Evolutionary conservation across 441 rosid genomes (phyloP).

Genomic region (Adansonia madagascariensis): DNA sequence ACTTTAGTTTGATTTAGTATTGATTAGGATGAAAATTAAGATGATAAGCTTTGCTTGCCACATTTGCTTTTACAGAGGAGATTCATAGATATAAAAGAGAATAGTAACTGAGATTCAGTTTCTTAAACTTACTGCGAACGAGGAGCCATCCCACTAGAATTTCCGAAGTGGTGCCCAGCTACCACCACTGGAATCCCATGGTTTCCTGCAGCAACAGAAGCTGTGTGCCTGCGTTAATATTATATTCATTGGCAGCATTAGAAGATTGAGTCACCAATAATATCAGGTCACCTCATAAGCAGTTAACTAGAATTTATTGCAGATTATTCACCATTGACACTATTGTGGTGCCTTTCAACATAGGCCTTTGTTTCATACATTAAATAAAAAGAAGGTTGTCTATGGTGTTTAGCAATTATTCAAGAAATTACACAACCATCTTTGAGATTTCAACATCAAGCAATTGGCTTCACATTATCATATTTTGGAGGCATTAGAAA

Average conservation of each 20-base stretch:
- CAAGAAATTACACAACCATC: not conserved
- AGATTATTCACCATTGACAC: constrained; percentile 7
- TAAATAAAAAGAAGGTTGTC: not conserved
- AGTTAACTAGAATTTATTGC: not conserved
- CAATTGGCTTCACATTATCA: not conserved
- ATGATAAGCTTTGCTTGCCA: not conserved
- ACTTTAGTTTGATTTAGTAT: not conserved
- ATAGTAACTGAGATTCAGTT: not conserved
- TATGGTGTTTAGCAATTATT: not conserved
- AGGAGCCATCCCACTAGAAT: constrained; percentile 96
- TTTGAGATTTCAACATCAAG: constrained; percentile 10
- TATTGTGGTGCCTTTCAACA: constrained; percentile 11
- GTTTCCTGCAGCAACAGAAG: constrained; percentile 93
- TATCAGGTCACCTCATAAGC: not conserved
- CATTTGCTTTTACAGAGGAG: constrained; percentile 16
- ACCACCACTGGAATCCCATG: constrained; percentile 83
- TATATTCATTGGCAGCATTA: constrained; percentile 34
- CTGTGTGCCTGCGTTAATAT: constrained; percentile 75
- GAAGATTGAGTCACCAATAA: constrained; percentile 8
- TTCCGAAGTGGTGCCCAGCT: constrained; percentile 81
- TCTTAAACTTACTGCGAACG: constrained; percentile 71
- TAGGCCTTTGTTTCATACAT: not conserved
- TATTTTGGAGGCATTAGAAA: not conserved
- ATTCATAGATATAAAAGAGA: not conserved
- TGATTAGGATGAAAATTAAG: not conserved